Base-by-base conservation (phyloP, 1,284 basidiomycete genomes). In the Taiwanofungus camphoratus region DNA sequence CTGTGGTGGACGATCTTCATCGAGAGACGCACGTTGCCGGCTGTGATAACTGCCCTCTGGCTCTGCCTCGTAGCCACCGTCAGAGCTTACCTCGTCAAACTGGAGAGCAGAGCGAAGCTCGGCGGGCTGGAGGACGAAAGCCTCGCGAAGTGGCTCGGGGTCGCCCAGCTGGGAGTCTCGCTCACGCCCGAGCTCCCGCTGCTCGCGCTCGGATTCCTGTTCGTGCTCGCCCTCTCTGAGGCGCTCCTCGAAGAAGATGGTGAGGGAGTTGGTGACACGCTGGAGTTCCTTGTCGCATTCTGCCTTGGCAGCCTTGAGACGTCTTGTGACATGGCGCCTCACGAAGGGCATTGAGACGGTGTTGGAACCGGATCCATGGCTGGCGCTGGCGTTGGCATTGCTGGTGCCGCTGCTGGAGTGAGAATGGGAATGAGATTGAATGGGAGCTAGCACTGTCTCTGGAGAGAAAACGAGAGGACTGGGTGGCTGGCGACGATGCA, bases 241-340 rank as follows among this genome's bases (percentile, higher is more conserved):
- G 52, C 85, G 79, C 57, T 92, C 85, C 66, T 99, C 95, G 54
- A 97, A 96, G 67, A 92, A 97, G 22, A 80, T 68, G 48, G 94
- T 95, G 70, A 99, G 93, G 46, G 84, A 89, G 61, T 89, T 85
- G 42, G 95, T 89, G 57, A 97, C 89, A 55, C 90, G 85, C 59
- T 86, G 82, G 9, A 99, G 77, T 59, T 96, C 92, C 67, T 88
- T 88, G 76, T 99, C 93, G 70, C 95, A 99, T 53, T 90, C 87
- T 42, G 87, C 82, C 71, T 99, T 99, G 46, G 95, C 93, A 1
- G 86, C 86, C 64, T 87, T 88, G 62, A 98, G 82, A 43, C 95
- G 86, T 55, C 92, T 82, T 36, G 89, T 91, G 57, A 98, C 91
- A 69, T 98, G 94, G 46, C 92, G 81, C 44, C 90, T 77, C 49